A percentile compares a stretch with the other conserved stretches of the same genome.
Conservation (phyloP, 225 moss, liverwort and hornwort species). For the Sphagnum tenellum region DNA sequence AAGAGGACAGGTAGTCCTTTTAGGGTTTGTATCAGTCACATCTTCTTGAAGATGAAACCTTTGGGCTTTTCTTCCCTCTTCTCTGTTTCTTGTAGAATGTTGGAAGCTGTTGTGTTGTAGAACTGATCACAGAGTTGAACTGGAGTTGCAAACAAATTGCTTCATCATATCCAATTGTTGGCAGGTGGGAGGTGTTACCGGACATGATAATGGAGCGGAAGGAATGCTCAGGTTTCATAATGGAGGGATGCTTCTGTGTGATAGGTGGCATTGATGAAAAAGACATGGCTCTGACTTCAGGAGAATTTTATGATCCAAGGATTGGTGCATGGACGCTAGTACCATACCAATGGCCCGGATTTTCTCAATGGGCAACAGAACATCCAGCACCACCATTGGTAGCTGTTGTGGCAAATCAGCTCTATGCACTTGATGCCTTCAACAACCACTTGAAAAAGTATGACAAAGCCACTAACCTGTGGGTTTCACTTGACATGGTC, state of each 20-base stretch:
- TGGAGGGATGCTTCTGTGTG: constrained; percentile 33
- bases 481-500: constrained; percentile 23
- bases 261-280: constrained; percentile 20
- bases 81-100: too few relatives aligned
- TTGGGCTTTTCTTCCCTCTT: too few relatives aligned
- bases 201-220: constrained; percentile 18
- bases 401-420: constrained; percentile 32
- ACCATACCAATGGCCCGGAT: constrained; percentile 16
- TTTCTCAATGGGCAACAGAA: not conserved
- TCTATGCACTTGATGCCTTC: constrained; percentile 32
- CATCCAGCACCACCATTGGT: constrained; percentile 32
- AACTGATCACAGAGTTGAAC: too few relatives aligned
- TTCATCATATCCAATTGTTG: constrained; percentile 1
- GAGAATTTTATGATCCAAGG: constrained; percentile 23
- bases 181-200: constrained; percentile 21
- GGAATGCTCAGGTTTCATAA: constrained; percentile 34
- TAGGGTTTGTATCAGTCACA: too few relatives aligned
- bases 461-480: constrained; percentile 21
- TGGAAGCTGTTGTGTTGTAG: too few relatives aligned
- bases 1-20: not conserved
- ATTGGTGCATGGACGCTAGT: constrained; percentile 20
- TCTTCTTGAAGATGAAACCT: too few relatives aligned
- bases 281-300: constrained; percentile 10
- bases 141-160: too few relatives aligned
- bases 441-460: constrained; percentile 30